Conservation (phyloP, 2,329 filamentous ascomycete species). For the Davidsoniella australis region DNA sequence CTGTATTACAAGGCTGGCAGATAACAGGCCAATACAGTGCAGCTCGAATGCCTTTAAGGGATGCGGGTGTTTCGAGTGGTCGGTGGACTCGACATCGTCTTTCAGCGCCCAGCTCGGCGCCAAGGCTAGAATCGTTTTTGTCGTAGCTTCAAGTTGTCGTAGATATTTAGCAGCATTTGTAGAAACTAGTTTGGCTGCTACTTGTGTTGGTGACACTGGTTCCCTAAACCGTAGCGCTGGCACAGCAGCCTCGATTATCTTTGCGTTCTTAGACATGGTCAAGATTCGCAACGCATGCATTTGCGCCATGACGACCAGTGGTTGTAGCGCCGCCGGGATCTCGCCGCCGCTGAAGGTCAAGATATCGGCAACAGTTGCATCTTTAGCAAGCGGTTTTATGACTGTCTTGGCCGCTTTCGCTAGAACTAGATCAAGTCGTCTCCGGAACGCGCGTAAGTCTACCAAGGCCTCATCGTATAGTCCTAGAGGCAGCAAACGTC, state of each 20-base stretch:
- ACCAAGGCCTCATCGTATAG: conserved; percentile 52
- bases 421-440: conserved; percentile 32
- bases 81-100: conserved; percentile 39
- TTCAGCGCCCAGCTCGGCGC: conserved; percentile 49
- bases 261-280: conserved; percentile 39
- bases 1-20: conserved; percentile 10
- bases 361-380: conserved; percentile 28
- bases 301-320: conserved; percentile 46
- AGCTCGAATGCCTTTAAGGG: conserved; percentile 43
- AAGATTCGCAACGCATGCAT: conserved; percentile 48
- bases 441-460: conserved; percentile 50
- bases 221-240: conserved; percentile 36
- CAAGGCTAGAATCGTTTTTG: conserved; percentile 46
- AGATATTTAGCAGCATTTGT: conserved; percentile 33
- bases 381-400: conserved; percentile 19
- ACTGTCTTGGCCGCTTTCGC: conserved; percentile 16
- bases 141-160: conserved; percentile 49
- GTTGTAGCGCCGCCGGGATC: conserved; percentile 27
- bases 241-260: conserved; percentile 39
- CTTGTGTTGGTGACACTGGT: conserved; percentile 8
- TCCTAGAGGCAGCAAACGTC: conserved; percentile 46
- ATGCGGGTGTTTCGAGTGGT: conserved; percentile 35
- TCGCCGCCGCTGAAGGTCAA: conserved; percentile 39
- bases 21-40: conserved; percentile 41
- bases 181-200: conserved; percentile 2